Evolutionary conservation across 257 asterid species (phyloP).

Genomic region (Solanum pinnatisectum): DNA sequence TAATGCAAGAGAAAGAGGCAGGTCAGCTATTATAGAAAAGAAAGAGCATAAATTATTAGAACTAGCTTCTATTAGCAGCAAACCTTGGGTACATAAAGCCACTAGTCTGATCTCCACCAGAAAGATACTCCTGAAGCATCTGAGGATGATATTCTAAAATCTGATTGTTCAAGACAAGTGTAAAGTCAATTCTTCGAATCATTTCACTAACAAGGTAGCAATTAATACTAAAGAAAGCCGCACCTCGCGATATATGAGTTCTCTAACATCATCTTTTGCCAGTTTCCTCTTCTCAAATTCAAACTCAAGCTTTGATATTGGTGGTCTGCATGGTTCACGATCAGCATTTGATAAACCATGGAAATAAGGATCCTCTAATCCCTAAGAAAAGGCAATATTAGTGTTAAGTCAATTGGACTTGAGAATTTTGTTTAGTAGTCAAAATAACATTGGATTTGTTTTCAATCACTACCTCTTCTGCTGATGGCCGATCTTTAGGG

Average conservation of each 20-base stretch:
- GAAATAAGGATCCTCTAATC: constrained; percentile 75
- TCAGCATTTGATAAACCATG: constrained; percentile 66
- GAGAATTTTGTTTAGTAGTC: not conserved
- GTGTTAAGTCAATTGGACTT: not conserved
- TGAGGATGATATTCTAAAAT: constrained; percentile 95
- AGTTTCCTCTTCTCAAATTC: constrained; percentile 90
- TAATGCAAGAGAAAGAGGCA: not conserved
- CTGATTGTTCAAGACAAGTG: constrained; percentile 24
- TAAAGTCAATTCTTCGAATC: not conserved
- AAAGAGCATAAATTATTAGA: not conserved
- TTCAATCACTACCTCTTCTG: constrained; percentile 57
- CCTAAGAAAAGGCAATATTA: constrained; percentile 32
- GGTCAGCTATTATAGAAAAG: not conserved
- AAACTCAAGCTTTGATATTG: constrained; percentile 92
- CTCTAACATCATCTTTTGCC: constrained; percentile 89
- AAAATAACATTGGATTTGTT: not conserved
- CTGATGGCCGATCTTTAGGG: constrained; percentile 91
- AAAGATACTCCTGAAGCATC: constrained; percentile 89
- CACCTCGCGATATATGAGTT: constrained; percentile 67
- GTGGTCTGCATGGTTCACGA: constrained; percentile 72
- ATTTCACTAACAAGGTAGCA: constrained; percentile 5
- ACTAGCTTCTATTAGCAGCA: constrained; percentile 2
- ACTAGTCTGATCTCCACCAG: constrained; percentile 86
- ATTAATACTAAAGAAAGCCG: not conserved
- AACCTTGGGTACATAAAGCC: constrained; percentile 99